Base-by-base conservation (phyloP, 345 rosid genomes). In the Trapa bicornis region DNA sequence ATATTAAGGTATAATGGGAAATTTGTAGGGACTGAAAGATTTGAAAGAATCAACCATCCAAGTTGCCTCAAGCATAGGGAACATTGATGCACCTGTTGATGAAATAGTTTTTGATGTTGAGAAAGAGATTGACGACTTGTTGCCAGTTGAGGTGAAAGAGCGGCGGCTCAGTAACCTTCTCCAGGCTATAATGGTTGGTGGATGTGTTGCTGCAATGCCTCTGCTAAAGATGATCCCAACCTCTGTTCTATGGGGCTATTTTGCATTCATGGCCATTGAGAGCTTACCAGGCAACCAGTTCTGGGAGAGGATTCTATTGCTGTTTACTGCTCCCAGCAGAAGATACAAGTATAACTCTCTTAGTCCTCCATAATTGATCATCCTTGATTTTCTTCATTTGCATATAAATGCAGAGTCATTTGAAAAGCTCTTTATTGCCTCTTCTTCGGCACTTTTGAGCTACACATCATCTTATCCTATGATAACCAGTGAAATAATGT, bases 201-300 rank as follows among this genome's bases (percentile, higher is more conserved):
- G 83, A 61, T 90, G 90, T 65, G 86, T 90, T 43, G 92, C 87
- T 61, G 97, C 96, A 35, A 90, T 93, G 98, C 97, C 98, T 35
- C 10, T 85, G 54, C 82, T 93, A 65, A 88, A 88, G 78, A 83
- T 72, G 82, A 93, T 88, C 75, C 97, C 98, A 65, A 85, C 96
- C 54, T 84, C 96, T 13, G 97, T 92, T 62, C 88, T 92, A 8
- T 89, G 97, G 98, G 97, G 97, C 57, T 93, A 93, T 79, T 93
- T 93, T 50, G 96, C 96, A 53, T 93, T 79, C 77, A 90, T 90
- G 98, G 98, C 96, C 29, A 84, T 88, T 9, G 98, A 90, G 72
- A 90, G 94, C 82, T 82, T 93, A 67, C 96, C 97, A 0, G 98
- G 98, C 64, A 92, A 92, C 72, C 98, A 88, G 74, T 93, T 90